Conservation (phyloP, 148 eudicot genomes). For the Cornus controversa region DNA sequence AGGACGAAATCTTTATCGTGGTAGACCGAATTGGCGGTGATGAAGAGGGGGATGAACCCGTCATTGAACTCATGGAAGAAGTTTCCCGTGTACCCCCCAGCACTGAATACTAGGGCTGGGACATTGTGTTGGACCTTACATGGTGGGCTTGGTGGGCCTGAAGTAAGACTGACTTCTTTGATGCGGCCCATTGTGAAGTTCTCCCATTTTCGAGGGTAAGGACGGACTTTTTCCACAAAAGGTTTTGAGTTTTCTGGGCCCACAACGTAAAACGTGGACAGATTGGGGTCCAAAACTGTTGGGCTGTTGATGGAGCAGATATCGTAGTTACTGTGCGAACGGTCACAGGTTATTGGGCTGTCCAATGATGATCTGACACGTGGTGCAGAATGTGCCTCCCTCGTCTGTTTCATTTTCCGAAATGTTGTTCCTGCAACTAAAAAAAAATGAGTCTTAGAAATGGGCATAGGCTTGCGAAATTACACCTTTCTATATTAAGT, state of each 20-base stretch:
- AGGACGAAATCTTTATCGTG: conserved; percentile 38
- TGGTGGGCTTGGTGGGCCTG: conserved; percentile 20
- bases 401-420: too few relatives aligned
- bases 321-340: conserved; percentile 41
- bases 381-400: too few relatives aligned
- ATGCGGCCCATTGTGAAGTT: conserved; percentile 37
- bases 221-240: conserved; percentile 38
- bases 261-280: conserved; percentile 29
- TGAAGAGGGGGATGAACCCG: conserved; percentile 54
- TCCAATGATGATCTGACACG: neutral
- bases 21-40: conserved; percentile 41
- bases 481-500: too few relatives aligned
- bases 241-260: conserved; percentile 5
- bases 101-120: conserved; percentile 52
- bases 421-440: too few relatives aligned
- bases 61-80: conserved; percentile 61
- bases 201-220: conserved; percentile 66
- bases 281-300: conserved; percentile 32
- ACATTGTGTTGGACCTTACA: conserved; percentile 44
- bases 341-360: conserved; percentile 37
- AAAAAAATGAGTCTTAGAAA: too few relatives aligned
- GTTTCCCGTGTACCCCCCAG: conserved; percentile 50
- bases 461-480: too few relatives aligned
- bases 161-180: conserved; percentile 44
- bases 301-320: conserved; percentile 46